Base-by-base conservation (phyloP, 2,329 filamentous ascomycete genomes). In the Aaosphaeria arxii region DNA sequence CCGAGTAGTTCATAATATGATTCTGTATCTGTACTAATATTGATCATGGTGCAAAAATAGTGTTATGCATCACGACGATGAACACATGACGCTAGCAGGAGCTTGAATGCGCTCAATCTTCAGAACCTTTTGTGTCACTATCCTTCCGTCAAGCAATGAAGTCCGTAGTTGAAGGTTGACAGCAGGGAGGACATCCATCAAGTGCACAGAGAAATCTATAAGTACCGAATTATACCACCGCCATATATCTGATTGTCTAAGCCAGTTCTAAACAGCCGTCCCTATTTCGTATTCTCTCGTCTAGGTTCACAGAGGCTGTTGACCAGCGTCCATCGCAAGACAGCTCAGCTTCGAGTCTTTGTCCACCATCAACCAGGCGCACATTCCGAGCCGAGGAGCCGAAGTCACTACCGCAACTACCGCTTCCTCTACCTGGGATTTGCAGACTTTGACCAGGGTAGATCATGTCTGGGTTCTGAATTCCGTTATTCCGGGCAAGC, bases 401-500 rank as follows among this genome's bases (percentile, higher is more conserved):
- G 46, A 64, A 64, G 47, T 54, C 55, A 13, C 50, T 57, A 30
- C 57, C 52, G 7, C 61, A 55, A 36, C 59, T 47, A 24, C 24
- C 11, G 13, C 50, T 55, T 36, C 33, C 33, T 7, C 59, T 57
- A 2, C 47, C 43, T 7, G 60, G 61, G 2, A 63, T 43, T 40
- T 58, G 52, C 24, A 64, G 36, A 5, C 54, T 55, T 54, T 64
- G 60, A 1, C 61, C 61, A 1, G 60, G 60, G 48, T 60, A 64
- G 17, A 64, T 62, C 52, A 61, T 54, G 29, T 64, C 61, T 0
- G 59, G 46, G 13, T 64, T 64, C 32, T 43, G 45, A 17, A 64
- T 61, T 32, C 58, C 56, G 45, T 64, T 64, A 44, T 62, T 57
- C 4, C 57, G 48, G 1, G 60, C 56, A 4, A 64, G 46, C 0